Base-by-base conservation (phyloP, 2,329 filamentous ascomycete genomes). In the Incumbomyces lentus region DNA sequence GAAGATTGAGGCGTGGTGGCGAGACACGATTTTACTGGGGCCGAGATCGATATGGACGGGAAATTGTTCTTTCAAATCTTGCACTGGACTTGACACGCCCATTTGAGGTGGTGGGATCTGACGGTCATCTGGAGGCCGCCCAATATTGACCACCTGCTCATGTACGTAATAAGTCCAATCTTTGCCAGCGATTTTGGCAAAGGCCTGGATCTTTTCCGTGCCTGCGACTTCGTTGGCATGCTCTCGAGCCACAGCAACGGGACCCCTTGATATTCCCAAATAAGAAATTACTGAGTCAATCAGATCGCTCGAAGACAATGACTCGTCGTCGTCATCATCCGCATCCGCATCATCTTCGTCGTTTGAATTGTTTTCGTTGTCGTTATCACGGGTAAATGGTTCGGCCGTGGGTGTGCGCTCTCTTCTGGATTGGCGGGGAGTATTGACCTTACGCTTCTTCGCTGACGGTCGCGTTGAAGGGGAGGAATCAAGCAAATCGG, bases 31-130 rank as follows among this genome's bases (percentile, higher is more conserved):
- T 68, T 90, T 90, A 65, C 78, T 85, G 0, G 86, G 86, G 1
- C 86, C 85, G 29, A 98, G 72, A 62, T 98, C 90, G 56, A 98
- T 90, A 61, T 95, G 84, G 11, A 96, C 67, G 13, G 58, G 55
- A 18, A 55, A 46, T 14, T 52, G 43, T 40, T 70, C 67, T 2
- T 66, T 66, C 38, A 69, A 58, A 31, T 69, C 63, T 44, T 64
- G 63, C 34, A 68, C 65, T n/a, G 69, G 69, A 51, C 68, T 71
- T 13, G 69, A 71, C 40, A 68, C 66, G 10, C 50, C 52, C 12
- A 40, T 11, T 29, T 51, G 52, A 34, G 48, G 29, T 7, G 47
- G 40, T 16, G 50, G 51, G 22, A 37, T 40, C 22, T 40, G 33
- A 40, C 66, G 62, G 44, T 70, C 66, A 50, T 73, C 70, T 13